These are phyloP conservation scores for Ustilago hordei DNA, from an alignment of 1,284 basidiomycete species.

Conservation along the genomic window DNA sequence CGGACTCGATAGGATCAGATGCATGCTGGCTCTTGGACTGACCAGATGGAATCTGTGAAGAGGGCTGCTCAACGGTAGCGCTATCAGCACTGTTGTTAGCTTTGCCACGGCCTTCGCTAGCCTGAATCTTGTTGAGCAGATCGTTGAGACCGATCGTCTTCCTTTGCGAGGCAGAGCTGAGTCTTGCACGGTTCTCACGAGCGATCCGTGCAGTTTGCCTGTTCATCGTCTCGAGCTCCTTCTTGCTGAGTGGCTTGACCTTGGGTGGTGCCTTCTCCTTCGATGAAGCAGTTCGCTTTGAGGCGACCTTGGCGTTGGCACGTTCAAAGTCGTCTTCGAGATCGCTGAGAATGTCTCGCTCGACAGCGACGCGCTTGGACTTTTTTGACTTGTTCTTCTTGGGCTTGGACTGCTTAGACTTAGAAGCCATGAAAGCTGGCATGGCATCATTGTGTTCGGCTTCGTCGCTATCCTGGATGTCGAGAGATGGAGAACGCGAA, in stretches of 20 bases:
- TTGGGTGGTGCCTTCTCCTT: slow-evolving; percentile 35
- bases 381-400: slow-evolving; percentile 17
- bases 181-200: slow-evolving; percentile 51
- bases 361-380: slow-evolving; percentile 12
- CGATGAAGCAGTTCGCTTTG: slow-evolving; percentile 22
- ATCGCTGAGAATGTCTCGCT: slow-evolving; percentile 39
- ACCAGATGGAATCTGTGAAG: slow-evolving; percentile 44
- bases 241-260: slow-evolving; percentile 56
- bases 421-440: slow-evolving; percentile 30
- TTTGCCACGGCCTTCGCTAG: slow-evolving; percentile 22
- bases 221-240: slow-evolving; percentile 63
- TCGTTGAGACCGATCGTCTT: slow-evolving; percentile 55
- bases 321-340: slow-evolving; percentile 29
- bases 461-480: slow-evolving; percentile 39
- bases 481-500: slow-evolving; percentile 39
- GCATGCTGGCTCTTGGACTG: slow-evolving; percentile 45
- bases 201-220: slow-evolving; percentile 56
- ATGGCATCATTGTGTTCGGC: slow-evolving; percentile 48
- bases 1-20: slow-evolving; percentile 51
- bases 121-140: slow-evolving; percentile 53
- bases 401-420: not conserved
- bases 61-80: slow-evolving; percentile 14
- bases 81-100: slow-evolving; percentile 12
- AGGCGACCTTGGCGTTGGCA: slow-evolving; percentile 26
- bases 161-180: slow-evolving; percentile 41